Evolutionary conservation across 495 filamentous ascomycete genomes (phyloP), one percentile per base, ranked within the genome.

Genomic region (Neurospora sublineolata): DNA sequence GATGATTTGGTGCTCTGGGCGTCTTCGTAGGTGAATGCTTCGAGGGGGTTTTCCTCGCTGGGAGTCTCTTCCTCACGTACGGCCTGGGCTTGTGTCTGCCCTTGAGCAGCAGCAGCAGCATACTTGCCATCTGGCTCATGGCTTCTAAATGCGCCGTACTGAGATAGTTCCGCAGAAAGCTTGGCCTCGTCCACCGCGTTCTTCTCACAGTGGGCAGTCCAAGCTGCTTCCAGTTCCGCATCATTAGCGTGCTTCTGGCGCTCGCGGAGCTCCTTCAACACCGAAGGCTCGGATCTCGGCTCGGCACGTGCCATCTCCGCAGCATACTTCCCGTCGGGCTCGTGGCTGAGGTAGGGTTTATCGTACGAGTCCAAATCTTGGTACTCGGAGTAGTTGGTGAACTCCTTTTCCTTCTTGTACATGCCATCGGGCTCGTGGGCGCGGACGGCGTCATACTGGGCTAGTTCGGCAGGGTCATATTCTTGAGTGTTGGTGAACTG

Each of bases 301-400:
- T 73, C 69, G 11, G 40, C 38, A 10, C 68, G 39, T 67, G 77
- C 71, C 68, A 75, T 69, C 18, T 72, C 64, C 1, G 75, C 52
- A 2, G 76, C 75, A 52, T 82, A 77, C 60, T 75, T 78, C 38
- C 75, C 76, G 39, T 76, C 72, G 16, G 78, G 77, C 71, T 83
- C 81, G 69, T 79, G 72, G 38, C 76, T 78, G 14, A 73, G 74
- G 41, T 78, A 80, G 3, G 80, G 74, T 1, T 73, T 73, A 64
- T 18, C 52, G 69, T 81, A 81, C 23, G 72, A 64, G n/a, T 72
- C 72, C 10, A 79, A 68, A 40, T 79, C 77, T 20, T 77, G 72
- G 41, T 76, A 73, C 37, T 72, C 73, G 12, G 37, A 38, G 14
- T 33, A 42, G 42, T 70, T 52, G 9, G 30, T 18, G 18, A 60